phyloP scores from a whole-genome alignment of 371 early-diverging fungal species.

The Mortierella sp. region DNA sequence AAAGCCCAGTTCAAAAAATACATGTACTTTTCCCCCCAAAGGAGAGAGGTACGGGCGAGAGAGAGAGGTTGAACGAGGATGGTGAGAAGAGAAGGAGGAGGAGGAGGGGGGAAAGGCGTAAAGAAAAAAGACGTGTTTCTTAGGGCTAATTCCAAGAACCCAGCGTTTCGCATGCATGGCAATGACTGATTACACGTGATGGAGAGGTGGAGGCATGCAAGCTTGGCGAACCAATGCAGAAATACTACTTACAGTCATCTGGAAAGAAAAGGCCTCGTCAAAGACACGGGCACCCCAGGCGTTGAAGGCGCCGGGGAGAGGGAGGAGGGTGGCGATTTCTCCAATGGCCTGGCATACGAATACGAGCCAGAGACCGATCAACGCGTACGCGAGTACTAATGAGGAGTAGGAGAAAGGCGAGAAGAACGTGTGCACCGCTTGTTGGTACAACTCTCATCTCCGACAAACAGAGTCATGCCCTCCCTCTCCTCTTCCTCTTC shows the following conservation, averaged over 20 bases:
- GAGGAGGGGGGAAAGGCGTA: no score
- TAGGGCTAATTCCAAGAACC: no score
- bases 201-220: no score
- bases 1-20: slow-evolving; percentile 89
- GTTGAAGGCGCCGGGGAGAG: slow-evolving; percentile 85
- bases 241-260: slow-evolving; percentile 17
- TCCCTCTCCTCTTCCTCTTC: no score
- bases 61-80: background rate
- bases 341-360: slow-evolving; percentile 86
- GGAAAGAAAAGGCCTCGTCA: slow-evolving; percentile 84
- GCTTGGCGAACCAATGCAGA: no score
- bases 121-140: no score
- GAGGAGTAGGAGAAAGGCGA: background rate
- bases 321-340: slow-evolving; percentile 87
- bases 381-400: slow-evolving; percentile 72
- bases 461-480: background rate
- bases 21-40: slow-evolving; percentile 24
- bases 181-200: no score
- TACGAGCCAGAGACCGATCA: slow-evolving; percentile 83
- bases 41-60: background rate
- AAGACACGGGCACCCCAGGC: slow-evolving; percentile 85
- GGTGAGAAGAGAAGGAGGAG: no score
- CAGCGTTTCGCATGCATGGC: no score
- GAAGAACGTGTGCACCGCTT: no score
- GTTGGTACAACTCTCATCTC: background rate